phyloP scores from a whole-genome alignment of 192 early-diverging fungal species.

The Lobulomyces angularis region DNA sequence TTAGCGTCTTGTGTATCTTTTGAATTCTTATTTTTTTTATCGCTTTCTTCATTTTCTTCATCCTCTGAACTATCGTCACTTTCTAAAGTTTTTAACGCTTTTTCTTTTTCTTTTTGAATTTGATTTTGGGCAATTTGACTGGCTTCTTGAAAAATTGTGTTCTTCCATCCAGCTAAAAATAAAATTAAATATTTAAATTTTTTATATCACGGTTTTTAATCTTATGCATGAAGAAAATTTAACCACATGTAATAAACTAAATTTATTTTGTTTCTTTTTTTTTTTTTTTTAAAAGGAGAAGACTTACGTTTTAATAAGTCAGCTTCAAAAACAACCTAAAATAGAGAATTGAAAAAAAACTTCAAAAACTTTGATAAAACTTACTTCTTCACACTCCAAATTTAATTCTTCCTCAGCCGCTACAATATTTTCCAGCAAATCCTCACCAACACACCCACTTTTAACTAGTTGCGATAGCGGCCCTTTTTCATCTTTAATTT shows the following conservation, averaged over 20 bases:
- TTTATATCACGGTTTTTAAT: too few species aligned
- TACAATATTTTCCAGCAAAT: slow-evolving; percentile 60
- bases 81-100: slow-evolving; percentile 39
- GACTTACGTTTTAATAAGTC: too few species aligned
- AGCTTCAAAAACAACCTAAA: too few species aligned
- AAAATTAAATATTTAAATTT: too few species aligned
- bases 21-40: slow-evolving; percentile 21
- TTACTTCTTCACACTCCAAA: slow-evolving; percentile 58
- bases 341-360: too few species aligned
- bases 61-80: slow-evolving; percentile 25
- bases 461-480: slow-evolving; percentile 61
- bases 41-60: slow-evolving; percentile 33
- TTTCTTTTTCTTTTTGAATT: slow-evolving; percentile 36
- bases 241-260: too few species aligned
- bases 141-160: slow-evolving; percentile 70
- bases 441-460: slow-evolving; percentile 70
- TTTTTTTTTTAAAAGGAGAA: too few species aligned
- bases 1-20: slow-evolving; percentile 18
- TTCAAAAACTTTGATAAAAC: too few species aligned
- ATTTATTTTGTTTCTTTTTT: too few species aligned
- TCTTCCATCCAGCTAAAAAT: slow-evolving; percentile 76
- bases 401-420: slow-evolving; percentile 69
- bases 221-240: too few species aligned
- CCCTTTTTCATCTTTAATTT: slow-evolving; percentile 70
- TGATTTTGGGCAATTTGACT: slow-evolving; percentile 62